These are phyloP conservation scores for Calamus simplicifolius DNA, from an alignment of 176 grass and related monocot genomes.

Conservation along the genomic window DNA sequence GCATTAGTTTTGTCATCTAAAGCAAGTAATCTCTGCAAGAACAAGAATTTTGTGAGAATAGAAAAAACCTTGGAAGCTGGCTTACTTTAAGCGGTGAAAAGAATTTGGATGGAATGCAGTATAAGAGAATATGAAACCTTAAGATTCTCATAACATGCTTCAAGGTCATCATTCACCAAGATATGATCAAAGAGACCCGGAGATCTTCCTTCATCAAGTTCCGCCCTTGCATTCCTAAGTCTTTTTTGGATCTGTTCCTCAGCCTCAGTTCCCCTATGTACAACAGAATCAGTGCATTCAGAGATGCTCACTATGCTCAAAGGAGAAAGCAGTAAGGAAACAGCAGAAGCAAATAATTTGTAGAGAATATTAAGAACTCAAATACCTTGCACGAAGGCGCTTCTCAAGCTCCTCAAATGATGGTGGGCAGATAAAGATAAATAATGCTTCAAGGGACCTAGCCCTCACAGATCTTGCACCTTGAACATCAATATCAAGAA, in stretches of 20 bases:
- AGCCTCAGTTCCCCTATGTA: constrained; percentile 37
- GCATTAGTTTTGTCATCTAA: constrained; percentile 36
- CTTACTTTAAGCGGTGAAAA: no score
- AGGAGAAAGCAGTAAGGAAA: no score
- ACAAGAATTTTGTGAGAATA: constrained; percentile 6
- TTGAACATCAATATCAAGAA: constrained; percentile 99
- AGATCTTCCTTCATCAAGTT: constrained; percentile 67
- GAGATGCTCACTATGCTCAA: neutral
- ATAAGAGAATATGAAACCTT: constrained; percentile 37
- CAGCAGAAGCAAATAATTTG: no score
- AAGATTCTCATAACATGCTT: constrained; percentile 81
- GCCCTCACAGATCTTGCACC: constrained; percentile 89
- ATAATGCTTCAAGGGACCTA: constrained; percentile 85
- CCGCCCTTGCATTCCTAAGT: constrained; percentile 67
- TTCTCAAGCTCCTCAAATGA: constrained; percentile 90
- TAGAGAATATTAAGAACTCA: constrained; percentile 22
- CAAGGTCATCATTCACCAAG: constrained; percentile 86
- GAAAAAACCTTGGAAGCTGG: no score
- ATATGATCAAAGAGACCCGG: constrained; percentile 69
- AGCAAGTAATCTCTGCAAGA: constrained; percentile 58
- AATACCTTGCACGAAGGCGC: constrained; percentile 86
- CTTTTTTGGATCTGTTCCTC: constrained; percentile 89
- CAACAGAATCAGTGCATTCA: constrained; percentile 4
- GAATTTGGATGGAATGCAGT: neutral
- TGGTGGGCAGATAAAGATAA: constrained; percentile 92